A percentile compares a stretch with the other conserved stretches of the same genome.
Evolutionary conservation across 2,329 filamentous ascomycete genomes (phyloP).

Genomic region (Neopestalotiopsis rosae): DNA sequence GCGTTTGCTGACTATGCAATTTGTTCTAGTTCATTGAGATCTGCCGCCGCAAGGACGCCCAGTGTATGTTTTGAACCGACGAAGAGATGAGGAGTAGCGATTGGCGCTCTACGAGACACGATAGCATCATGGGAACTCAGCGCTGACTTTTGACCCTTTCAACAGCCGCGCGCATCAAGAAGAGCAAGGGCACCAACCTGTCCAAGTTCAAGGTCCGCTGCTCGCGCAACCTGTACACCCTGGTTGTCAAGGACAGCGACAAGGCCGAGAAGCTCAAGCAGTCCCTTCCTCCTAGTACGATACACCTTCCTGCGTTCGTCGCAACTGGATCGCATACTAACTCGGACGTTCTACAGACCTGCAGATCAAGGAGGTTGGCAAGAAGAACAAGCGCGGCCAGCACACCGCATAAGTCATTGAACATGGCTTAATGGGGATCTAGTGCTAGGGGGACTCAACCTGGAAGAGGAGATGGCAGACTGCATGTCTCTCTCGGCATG

Average conservation of each 20-base stretch:
- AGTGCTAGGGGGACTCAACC: background rate
- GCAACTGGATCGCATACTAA: background rate
- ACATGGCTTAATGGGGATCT: constrained; percentile 14
- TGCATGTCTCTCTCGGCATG: constrained; percentile 17
- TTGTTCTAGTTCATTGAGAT: constrained; percentile 93
- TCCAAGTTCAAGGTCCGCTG: constrained; percentile 99
- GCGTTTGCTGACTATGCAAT: constrained; percentile 35
- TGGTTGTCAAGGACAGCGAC: constrained; percentile 97
- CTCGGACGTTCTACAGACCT: constrained; percentile 45
- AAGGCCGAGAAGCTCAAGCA: constrained; percentile 99
- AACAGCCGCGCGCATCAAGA: constrained; percentile 89
- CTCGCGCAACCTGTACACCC: constrained; percentile 94
- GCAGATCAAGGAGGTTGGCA: constrained; percentile 58
- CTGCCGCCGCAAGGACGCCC: constrained; percentile 99
- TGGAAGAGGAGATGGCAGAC: constrained; percentile 3
- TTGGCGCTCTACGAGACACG: constrained; percentile 15
- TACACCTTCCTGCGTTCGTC: constrained; percentile 6
- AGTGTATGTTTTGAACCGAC: constrained; percentile 72
- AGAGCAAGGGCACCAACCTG: constrained; percentile 86
- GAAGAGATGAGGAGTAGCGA: background rate
- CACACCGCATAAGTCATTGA: constrained; percentile 39
- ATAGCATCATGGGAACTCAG: constrained; percentile 22
- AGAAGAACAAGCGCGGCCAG: constrained; percentile 58
- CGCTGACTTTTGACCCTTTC: constrained; percentile 27
- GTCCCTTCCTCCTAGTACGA: constrained; percentile 93